Evolutionary conservation across 345 rosid genomes (phyloP), one percentile per base, ranked within the genome.

Genomic region (Salix purpurea): DNA sequence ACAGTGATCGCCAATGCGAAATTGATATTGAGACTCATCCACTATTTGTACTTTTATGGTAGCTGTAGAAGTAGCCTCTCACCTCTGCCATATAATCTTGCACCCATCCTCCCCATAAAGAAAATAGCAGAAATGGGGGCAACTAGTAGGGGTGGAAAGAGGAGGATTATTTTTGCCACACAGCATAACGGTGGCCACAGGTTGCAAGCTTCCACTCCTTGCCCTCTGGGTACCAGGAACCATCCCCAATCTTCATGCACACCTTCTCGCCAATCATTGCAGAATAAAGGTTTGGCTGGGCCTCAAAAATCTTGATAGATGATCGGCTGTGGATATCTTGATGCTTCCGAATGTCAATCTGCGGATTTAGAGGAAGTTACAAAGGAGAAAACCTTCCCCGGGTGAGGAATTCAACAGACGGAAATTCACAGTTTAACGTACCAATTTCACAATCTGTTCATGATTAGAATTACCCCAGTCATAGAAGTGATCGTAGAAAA

Each of bases 171-270:
- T 90, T 90, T 61, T 83, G 87, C 98, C 98, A 94, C 11, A 94
- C 93, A 48, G 97, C 96, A 74, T 90, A 94, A 70, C 89, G 76
- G 65, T 90, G 89, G 68, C 97, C 98, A 19, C 77, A 80, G 39
- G 97, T 87, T 26, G 94, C 92, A 40, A 94, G 80, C 3, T 82
- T 86, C 97, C 98, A 94, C 48, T 91, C 97, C 73, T 67, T 84
- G 32, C 89, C 97, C 34, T 91, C 81, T 58, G 98, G 98, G 78
- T 90, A 88, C 98, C 98, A 94, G 42, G 97, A 91, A 42, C 91
- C 95, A 32, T 91, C 92, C 60, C 98, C 97, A 52, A 94, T 82
- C 87, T 94, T 94, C 95, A 92, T 88, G 73, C 92, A 87, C 50
- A 94, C 69, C 71, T 90, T 92, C 76, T 90, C 98, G 40, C 91